Evolutionary conservation across 2,329 filamentous ascomycete species (phyloP).

Genomic region (Claviceps quebecensis): DNA sequence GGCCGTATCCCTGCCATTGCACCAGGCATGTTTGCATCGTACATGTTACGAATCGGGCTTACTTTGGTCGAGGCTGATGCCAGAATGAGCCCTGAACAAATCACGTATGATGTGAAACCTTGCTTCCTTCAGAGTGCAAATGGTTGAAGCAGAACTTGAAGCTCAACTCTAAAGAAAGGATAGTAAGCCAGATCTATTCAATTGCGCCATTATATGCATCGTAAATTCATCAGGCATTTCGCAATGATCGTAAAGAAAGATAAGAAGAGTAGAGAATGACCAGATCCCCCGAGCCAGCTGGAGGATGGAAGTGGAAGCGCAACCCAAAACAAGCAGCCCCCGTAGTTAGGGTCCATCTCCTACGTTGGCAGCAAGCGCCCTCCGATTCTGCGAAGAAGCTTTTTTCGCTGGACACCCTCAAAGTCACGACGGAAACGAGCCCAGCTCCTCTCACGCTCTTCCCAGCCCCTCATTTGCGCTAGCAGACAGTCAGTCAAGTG

Average conservation of each 20-base stretch:
- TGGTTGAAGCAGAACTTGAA: too few species aligned
- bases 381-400: conserved; percentile 27
- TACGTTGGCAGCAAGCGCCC: conserved; percentile 13
- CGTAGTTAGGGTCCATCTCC: neutral
- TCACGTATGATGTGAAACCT: neutral
- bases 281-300: neutral
- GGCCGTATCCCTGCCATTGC: too few species aligned
- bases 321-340: neutral
- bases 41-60: too few species aligned
- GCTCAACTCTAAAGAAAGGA: neutral
- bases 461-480: conserved; percentile 38
- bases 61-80: too few species aligned
- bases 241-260: neutral
- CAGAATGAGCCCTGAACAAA: neutral
- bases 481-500: neutral
- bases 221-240: conserved; percentile 3
- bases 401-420: conserved; percentile 22
- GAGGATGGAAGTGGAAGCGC: neutral
- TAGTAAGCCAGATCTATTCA: conserved; percentile 1
- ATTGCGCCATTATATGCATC: conserved; percentile 7
- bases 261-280: neutral
- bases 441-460: conserved; percentile 37
- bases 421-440: conserved; percentile 26
- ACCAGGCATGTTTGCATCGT: too few species aligned
- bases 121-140: neutral